A percentile compares a stretch with the other conserved stretches of the same genome.
Evolutionary conservation across 805 yeast genomes (phyloP).

Genomic region (Metschnikowia aberdeeniae): DNA sequence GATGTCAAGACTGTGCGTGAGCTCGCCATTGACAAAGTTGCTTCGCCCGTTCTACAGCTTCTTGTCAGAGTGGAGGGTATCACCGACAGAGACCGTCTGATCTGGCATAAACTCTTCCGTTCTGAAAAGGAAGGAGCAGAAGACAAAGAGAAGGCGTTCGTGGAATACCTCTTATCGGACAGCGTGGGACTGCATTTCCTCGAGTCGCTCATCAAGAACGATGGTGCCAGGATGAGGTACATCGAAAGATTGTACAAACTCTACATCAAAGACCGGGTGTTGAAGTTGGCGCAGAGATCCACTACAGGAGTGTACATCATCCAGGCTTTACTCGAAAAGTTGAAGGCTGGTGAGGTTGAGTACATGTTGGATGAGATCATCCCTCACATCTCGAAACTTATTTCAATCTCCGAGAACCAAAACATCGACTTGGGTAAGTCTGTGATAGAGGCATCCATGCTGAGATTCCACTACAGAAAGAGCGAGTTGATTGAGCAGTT

Average conservation of each 20-base stretch:
- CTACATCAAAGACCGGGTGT: conserved; percentile 71
- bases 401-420: conserved; percentile 47
- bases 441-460: conserved; percentile 61
- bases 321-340: conserved; percentile 60
- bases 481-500: conserved; percentile 52
- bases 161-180: conserved; percentile 79
- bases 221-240: conserved; percentile 57
- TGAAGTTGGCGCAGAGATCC: conserved; percentile 72
- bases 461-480: conserved; percentile 54
- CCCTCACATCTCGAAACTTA: conserved; percentile 59
- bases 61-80: conserved; percentile 77
- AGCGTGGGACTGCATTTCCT: conserved; percentile 93
- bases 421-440: conserved; percentile 68
- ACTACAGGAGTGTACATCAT: conserved; percentile 82
- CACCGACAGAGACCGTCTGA: conserved; percentile 65
- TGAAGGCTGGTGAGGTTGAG: conserved; percentile 61
- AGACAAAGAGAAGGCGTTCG: conserved; percentile 67
- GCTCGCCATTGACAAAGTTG: conserved; percentile 69
- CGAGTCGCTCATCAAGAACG: conserved; percentile 62
- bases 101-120: conserved; percentile 63
- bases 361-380: conserved; percentile 59
- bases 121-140: conserved; percentile 48
- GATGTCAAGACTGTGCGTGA: conserved; percentile 53
- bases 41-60: conserved; percentile 85
- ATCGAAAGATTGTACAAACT: conserved; percentile 64